Percentiles rank a stretch among this genome's conserved stretches.
Conservation (phyloP, 257 asterid species). For the Solanum corneliomulleri region DNA sequence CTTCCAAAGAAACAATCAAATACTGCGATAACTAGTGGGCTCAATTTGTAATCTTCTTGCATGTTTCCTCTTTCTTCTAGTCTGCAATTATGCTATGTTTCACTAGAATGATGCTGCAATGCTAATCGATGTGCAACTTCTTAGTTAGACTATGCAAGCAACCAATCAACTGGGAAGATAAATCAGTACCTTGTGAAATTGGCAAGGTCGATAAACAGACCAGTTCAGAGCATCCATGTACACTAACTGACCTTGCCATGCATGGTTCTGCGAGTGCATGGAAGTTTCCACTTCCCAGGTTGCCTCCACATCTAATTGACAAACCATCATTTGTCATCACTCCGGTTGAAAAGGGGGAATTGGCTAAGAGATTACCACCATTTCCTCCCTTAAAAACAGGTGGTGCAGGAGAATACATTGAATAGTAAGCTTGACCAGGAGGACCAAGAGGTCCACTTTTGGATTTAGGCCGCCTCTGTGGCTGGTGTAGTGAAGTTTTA, state of each 20-base stretch:
- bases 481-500: constrained; percentile 58
- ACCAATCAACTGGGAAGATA: not conserved
- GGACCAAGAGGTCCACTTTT: constrained; percentile 97
- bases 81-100: not conserved
- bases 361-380: constrained; percentile 25
- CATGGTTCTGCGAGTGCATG: constrained; percentile 40
- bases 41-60: not conserved
- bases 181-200: constrained; percentile 35
- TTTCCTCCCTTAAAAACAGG: constrained; percentile 38
- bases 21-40: not conserved
- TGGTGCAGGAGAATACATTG: constrained; percentile 69
- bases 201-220: constrained; percentile 45
- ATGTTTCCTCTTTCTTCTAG: not conserved
- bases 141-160: not conserved
- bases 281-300: constrained; percentile 36
- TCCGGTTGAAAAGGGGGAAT: constrained; percentile 66
- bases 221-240: constrained; percentile 80
- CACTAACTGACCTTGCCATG: constrained; percentile 83
- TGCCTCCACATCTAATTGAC: constrained; percentile 31
- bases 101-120: not conserved
- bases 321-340: constrained; percentile 51
- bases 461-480: constrained; percentile 66
- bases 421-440: constrained; percentile 68
- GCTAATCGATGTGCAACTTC: not conserved
- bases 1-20: not conserved